Evolutionary conservation across 2,329 filamentous ascomycete species (phyloP).

Genomic region (Macrophomina phaseolina): DNA sequence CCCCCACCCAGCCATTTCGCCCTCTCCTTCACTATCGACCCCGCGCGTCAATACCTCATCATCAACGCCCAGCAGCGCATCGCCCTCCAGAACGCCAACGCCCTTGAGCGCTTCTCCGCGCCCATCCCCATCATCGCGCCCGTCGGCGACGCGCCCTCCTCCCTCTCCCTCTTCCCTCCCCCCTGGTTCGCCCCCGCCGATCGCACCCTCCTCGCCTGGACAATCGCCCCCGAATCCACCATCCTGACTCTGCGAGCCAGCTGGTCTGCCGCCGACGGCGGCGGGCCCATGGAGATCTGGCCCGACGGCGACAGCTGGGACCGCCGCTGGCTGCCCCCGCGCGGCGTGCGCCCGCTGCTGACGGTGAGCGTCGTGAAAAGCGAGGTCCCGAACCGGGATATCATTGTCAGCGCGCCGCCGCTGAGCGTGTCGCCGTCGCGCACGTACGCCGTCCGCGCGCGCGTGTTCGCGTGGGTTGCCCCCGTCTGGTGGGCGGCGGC

Average conservation of each 20-base stretch:
- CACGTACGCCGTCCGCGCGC: neutral
- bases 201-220: conserved; percentile 8
- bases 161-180: neutral
- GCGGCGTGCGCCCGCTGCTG: conserved; percentile 15
- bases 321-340: neutral
- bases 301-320: conserved; percentile 18
- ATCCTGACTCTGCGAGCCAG: conserved; percentile 9
- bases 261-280: neutral
- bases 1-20: conserved; percentile 8
- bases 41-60: conserved; percentile 17
- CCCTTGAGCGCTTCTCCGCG: conserved; percentile 1
- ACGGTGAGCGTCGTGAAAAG: conserved; percentile 10
- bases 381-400: conserved; percentile 6
- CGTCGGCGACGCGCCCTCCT: neutral
- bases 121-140: conserved; percentile 8
- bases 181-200: conserved; percentile 22
- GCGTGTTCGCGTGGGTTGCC: neutral
- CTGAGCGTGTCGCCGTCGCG: conserved; percentile 1
- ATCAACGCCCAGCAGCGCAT: conserved; percentile 23
- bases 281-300: conserved; percentile 23
- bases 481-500: neutral
- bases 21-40: conserved; percentile 15
- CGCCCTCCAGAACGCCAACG: conserved; percentile 17
- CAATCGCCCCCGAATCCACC: neutral
- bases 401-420: conserved; percentile 13